Percentiles rank a stretch among this genome's conserved stretches.
Conservation (phyloP, 768 basidiomycete species). For the Amanita exitialis region DNA sequence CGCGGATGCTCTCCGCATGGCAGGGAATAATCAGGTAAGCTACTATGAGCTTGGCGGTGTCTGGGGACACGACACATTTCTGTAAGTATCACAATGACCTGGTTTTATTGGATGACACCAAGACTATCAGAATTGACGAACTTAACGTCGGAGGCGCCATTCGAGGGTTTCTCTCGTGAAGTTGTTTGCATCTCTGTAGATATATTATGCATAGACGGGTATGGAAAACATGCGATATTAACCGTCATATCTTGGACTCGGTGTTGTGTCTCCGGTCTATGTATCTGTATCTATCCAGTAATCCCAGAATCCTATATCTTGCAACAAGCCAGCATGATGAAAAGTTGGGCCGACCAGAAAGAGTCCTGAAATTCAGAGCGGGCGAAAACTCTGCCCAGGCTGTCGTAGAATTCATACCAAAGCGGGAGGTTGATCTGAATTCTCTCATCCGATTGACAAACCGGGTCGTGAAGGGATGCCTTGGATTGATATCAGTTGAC, state of each 20-base stretch:
- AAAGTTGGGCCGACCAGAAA: slow-evolving; percentile 43
- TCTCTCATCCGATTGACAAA: slow-evolving; percentile 59
- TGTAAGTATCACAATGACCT: slow-evolving; percentile 41
- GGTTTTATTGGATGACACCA: neutral
- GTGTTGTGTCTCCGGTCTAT: slow-evolving; percentile 24
- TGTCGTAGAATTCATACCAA: slow-evolving; percentile 78
- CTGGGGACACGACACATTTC: slow-evolving; percentile 99
- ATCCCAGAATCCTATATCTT: slow-evolving; percentile 64
- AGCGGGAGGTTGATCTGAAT: slow-evolving; percentile 58
- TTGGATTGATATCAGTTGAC: slow-evolving; percentile 71
- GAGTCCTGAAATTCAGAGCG: slow-evolving; percentile 65
- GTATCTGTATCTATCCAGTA: slow-evolving; percentile 66
- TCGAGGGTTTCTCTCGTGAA: slow-evolving; percentile 70
- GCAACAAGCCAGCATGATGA: slow-evolving; percentile 64
- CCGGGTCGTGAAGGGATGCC: slow-evolving; percentile 69
- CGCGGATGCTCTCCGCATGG: slow-evolving; percentile 83
- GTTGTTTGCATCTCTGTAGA: neutral
- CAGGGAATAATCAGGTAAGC: slow-evolving; percentile 81
- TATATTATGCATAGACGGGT: neutral
- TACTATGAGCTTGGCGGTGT: slow-evolving; percentile 98
- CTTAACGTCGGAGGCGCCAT: slow-evolving; percentile 88
- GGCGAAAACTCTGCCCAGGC: slow-evolving; percentile 50
- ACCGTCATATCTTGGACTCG: neutral
- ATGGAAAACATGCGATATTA: slow-evolving; percentile 1
- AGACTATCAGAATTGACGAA: slow-evolving; percentile 56